A percentile compares a stretch with the other conserved stretches of the same genome.
Conservation (phyloP, 768 basidiomycete genomes). For the Tremella mesenterica region DNA sequence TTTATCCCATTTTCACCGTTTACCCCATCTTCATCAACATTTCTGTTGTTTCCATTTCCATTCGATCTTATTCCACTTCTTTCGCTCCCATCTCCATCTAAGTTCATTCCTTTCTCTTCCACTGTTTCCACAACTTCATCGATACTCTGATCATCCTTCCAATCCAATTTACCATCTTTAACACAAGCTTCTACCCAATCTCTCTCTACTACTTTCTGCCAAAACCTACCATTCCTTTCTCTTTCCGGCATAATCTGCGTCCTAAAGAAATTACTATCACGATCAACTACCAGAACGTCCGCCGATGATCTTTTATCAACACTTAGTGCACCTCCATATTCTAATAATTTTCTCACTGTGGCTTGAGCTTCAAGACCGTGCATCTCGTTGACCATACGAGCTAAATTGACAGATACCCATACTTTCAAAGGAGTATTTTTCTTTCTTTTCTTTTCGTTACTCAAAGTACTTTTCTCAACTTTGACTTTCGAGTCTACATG, state of each 20-base stretch:
- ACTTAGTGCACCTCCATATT: conserved; percentile 15
- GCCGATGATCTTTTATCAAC: conserved; percentile 23
- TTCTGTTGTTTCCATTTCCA: conserved; percentile 1
- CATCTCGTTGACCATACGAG: conserved; percentile 8
- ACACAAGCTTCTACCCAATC: conserved; percentile 33
- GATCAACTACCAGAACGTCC: conserved; percentile 30
- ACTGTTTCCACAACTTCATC: background rate
- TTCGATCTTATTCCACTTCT: too few species aligned
- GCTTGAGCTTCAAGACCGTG: conserved; percentile 11
- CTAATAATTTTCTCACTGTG: conserved; percentile 1
- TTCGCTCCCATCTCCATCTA: too few species aligned
- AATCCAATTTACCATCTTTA: conserved; percentile 12
- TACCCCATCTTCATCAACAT: conserved; percentile 1
- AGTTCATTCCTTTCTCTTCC: conserved; percentile 1
- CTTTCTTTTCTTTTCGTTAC: too few species aligned
- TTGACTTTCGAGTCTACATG: too few species aligned
- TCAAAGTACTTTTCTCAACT: too few species aligned
- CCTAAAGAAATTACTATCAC: conserved; percentile 9
- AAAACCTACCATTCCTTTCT: conserved; percentile 11
- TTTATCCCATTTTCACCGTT: conserved; percentile 2
- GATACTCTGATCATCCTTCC: conserved; percentile 4
- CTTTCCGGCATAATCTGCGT: conserved; percentile 14
- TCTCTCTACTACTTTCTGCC: conserved; percentile 27
- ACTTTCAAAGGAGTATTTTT: conserved; percentile 17
- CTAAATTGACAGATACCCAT: conserved; percentile 32